Conservation (phyloP, 176 grass and related monocot genomes). For the Metroxylon sagu region DNA sequence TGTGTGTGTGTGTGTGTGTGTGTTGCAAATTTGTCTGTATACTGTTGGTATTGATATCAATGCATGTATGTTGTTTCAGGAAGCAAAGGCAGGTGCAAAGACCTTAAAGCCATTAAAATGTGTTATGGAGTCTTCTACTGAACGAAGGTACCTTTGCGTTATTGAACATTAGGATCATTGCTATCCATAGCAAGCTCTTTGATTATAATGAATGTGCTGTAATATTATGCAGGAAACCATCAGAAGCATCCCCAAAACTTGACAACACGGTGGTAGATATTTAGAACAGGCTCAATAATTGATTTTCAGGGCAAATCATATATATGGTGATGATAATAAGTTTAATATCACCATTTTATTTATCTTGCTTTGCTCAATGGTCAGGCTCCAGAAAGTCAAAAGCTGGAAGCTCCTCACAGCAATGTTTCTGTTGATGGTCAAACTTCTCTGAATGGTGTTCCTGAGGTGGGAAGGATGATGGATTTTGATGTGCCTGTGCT, state of each 20-base stretch:
- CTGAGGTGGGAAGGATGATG: conserved; percentile 36
- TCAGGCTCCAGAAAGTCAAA: conserved; percentile 46
- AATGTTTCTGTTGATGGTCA: conserved; percentile 18
- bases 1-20: no score
- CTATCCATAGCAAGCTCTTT: conserved; percentile 6
- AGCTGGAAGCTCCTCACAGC: conserved; percentile 17
- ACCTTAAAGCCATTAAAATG: conserved; percentile 30
- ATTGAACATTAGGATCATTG: conserved; percentile 16
- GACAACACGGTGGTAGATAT: conserved; percentile 32
- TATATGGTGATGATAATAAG: not conserved
- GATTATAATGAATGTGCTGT: conserved; percentile 22
- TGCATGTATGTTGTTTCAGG: conserved; percentile 32
- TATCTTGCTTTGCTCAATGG: conserved; percentile 13
- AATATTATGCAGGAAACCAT: conserved; percentile 61
- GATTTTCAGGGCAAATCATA: conserved; percentile 5
- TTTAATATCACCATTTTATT: conserved; percentile 19
- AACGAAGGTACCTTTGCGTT: conserved; percentile 29
- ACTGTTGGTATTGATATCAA: no score
- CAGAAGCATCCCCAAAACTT: conserved; percentile 24
- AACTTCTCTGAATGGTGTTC: conserved; percentile 21
- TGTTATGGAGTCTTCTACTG: conserved; percentile 33
- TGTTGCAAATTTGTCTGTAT: not conserved
- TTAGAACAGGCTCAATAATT: not conserved
- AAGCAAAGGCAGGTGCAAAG: conserved; percentile 34
- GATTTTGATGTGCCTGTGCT: conserved; percentile 58